Evolutionary conservation across 768 basidiomycete genomes (phyloP), one percentile per base, ranked within the genome.

Genomic region (Calvatia gigantea): DNA sequence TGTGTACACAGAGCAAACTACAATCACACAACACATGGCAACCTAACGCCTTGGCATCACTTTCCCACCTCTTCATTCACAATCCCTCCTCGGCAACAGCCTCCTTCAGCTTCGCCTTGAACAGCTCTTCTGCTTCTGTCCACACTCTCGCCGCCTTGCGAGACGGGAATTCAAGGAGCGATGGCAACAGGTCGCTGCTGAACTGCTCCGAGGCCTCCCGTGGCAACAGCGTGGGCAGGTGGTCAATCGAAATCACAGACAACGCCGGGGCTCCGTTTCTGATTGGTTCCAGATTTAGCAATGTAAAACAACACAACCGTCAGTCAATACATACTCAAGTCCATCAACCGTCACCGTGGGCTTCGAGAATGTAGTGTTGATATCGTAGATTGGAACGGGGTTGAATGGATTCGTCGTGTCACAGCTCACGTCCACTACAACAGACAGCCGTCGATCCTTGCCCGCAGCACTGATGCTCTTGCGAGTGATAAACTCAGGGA

Each of bases 351-450:
- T 77, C 37, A 98, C 91, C 2, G 95, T 97, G 15, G 97, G 97
- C 55, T 91, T 80, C 44, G 86, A 81, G 69, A 98, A 98, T 0
- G 92, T 94, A 19, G 96, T 98, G 73, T 97, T 98, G 73, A 94
- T 81, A 53, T 67, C 77, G 74, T 99, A 99, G 58, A 99, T 87
- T 7, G 97, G 97, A 61, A 98, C 89, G 1, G 97, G 97, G 70
- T 98, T 99, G 81, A 88, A 89, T 14, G 97, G 95, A 71, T 99
- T 99, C 51, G 94, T 98, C 21, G 96, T 98, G 70, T 99, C 97
- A 76, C 97, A 99, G 69, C 93, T 96, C 63, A 99, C 97, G 63
- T 99, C 97, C 23, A 98, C 97, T 44, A 98, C 85, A 27, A 95
- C 86, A 21, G 83, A 77, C 57, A 99, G 71, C 54, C 79, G 77